A percentile compares a stretch with the other conserved stretches of the same genome.
phyloP scores from a whole-genome alignment of 257 asterid species.

The Knoxia roxburghii region DNA sequence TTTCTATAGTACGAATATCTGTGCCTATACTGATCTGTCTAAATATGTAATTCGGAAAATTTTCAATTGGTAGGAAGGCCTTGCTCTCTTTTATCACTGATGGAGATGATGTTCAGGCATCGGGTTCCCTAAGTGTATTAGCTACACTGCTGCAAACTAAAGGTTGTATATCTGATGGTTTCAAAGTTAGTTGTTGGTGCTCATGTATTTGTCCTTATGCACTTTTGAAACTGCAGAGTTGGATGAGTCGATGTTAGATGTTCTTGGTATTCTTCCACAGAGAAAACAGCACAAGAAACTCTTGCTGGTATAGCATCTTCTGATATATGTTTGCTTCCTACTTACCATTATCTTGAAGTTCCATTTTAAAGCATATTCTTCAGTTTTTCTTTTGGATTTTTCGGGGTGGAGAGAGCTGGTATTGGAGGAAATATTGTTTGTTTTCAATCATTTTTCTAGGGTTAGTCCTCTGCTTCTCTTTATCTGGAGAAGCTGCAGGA shows the following conservation, averaged over 20 bases:
- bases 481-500: neutral
- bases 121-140: slow-evolving; percentile 77
- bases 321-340: neutral
- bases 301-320: slow-evolving; percentile 62
- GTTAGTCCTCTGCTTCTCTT: neutral
- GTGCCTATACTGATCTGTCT: neutral
- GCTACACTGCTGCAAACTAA: slow-evolving; percentile 93
- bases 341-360: neutral
- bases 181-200: slow-evolving; percentile 22
- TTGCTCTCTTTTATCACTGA: slow-evolving; percentile 71
- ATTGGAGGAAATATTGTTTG: neutral
- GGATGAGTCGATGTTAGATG: slow-evolving; percentile 92
- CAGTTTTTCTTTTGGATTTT: neutral
- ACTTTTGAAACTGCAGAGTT: slow-evolving; percentile 52
- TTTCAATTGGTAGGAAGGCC: slow-evolving; percentile 58
- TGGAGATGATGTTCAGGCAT: slow-evolving; percentile 85
- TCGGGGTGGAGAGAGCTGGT: too few species aligned
- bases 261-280: slow-evolving; percentile 97
- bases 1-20: neutral
- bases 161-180: slow-evolving; percentile 43
- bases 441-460: neutral
- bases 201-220: slow-evolving; percentile 19
- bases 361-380: neutral
- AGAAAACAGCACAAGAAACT: slow-evolving; percentile 90
- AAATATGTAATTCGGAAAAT: neutral